Evolutionary conservation across 192 early-diverging fungal species (phyloP), one percentile per base, ranked within the genome.

Genomic region (Linnemannia elongata): DNA sequence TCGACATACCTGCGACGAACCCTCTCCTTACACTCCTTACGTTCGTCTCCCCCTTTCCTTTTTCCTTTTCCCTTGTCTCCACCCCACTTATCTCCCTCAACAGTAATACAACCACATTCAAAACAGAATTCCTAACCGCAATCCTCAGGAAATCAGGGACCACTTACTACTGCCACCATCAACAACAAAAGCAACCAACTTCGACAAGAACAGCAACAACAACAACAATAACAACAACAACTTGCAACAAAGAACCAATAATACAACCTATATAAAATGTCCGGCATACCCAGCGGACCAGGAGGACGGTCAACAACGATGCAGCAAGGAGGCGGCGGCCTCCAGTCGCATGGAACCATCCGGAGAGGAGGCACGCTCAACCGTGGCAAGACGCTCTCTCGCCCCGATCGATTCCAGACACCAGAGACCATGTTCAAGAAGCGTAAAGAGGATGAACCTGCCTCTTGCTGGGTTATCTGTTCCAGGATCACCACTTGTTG

Each of bases 331-430:
- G 42, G 77, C 35, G 75, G 60, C n/a, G 71, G 57, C 57, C 63
- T 63, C 33, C 49, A 20, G 69, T 60, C 68, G 7, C 72, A 66
- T 24, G 85, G 79, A 24, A 81, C 83, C 8, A 72, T 82, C 77
- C 79, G 83, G 33, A 52, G 81, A 24, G 35, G 54, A 2, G 91
- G 91, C 30, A 94, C 91, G 45, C 91, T 96, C 45, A 92, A 90
- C 74, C 93, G 95, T 63, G 92, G 93, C 54, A 93, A 92, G 88
- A 96, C 95, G 10, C 91, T 96, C 63, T 93, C 92, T 74, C 93
- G 94, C n/a, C 92, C 92, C 42, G 95, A 95, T 72, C 84, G 95
- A 24, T 93, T 89, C 71, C 95, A 96, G 82, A 91, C 90, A 44
- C 93, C 93, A 45, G 89, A 90, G 60, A 94, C 94, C 3, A 91